Evolutionary conservation across 495 filamentous ascomycete genomes (phyloP).

Genomic region (Aspergillus homomorphus): DNA sequence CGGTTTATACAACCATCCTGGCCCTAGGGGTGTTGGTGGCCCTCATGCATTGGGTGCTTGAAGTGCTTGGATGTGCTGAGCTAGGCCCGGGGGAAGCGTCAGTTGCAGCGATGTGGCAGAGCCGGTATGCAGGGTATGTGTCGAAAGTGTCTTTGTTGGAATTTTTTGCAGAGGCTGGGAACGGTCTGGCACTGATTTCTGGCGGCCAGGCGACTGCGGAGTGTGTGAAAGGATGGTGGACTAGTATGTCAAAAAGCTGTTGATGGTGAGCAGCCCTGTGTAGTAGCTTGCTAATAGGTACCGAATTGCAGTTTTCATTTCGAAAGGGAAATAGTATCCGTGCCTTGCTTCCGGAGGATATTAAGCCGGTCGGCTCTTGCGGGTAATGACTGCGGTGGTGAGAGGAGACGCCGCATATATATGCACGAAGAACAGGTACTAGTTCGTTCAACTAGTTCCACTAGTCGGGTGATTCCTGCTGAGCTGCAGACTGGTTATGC

Average conservation of each 20-base stretch:
- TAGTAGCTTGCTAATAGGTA: no score
- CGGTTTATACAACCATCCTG: constrained; percentile 42
- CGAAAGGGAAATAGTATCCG: no score
- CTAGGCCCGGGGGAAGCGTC: constrained; percentile 46
- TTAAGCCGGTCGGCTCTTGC: neutral
- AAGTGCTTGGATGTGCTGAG: constrained; percentile 48
- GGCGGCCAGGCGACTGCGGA: neutral
- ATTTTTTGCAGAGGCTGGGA: constrained; percentile 50
- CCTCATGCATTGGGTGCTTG: constrained; percentile 43
- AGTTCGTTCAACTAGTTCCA: neutral
- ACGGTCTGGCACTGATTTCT: constrained; percentile 38
- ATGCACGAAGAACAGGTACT: neutral
- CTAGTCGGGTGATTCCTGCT: neutral
- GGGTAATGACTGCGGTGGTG: neutral
- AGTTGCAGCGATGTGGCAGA: constrained; percentile 47
- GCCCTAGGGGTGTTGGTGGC: constrained; percentile 49
- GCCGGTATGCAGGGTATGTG: constrained; percentile 42
- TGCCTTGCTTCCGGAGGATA: neutral
- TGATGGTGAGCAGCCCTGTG: no score
- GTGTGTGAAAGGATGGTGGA: no score
- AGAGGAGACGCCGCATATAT: neutral
- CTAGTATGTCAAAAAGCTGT: no score
- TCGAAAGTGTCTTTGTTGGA: constrained; percentile 47
- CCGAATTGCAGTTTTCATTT: no score
- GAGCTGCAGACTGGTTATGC: neutral